These are phyloP conservation scores for Porcisia hertigi DNA, from an alignment of 208 protist species.

Conservation along the genomic window DNA sequence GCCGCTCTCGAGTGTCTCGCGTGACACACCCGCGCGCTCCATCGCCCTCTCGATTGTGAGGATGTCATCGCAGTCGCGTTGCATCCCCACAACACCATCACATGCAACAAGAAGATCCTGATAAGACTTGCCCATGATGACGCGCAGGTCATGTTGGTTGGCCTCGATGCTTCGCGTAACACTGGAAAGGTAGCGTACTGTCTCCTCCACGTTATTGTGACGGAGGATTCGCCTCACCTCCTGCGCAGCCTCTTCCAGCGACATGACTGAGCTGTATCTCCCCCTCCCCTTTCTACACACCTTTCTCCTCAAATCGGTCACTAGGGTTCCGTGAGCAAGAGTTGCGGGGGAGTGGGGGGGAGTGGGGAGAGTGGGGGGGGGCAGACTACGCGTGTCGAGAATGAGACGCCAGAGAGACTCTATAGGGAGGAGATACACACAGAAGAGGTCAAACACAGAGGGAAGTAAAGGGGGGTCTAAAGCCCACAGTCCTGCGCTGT, in stretches of 20 bases:
- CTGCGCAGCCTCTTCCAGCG: constrained; percentile 50
- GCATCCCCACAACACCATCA: constrained; percentile 61
- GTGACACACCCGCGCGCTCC: not conserved
- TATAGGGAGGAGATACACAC: no score
- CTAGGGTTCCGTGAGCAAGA: no score
- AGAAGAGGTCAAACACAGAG: no score
- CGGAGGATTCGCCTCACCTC: constrained; percentile 66
- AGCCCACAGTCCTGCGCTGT: no score
- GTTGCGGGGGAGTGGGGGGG: no score
- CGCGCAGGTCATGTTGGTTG: constrained; percentile 44
- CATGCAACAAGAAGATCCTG: constrained; percentile 58
- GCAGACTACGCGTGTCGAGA: no score
- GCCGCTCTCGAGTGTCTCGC: not conserved
- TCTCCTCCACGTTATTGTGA: constrained; percentile 58
- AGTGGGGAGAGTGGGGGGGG: no score
- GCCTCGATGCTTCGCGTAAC: constrained; percentile 61
- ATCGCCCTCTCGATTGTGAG: constrained; percentile 30
- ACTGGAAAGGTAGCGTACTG: constrained; percentile 51
- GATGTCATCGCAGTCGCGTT: constrained; percentile 45
- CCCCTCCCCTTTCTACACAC: no score
- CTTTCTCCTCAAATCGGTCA: no score
- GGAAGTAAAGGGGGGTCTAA: no score
- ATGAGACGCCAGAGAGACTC: no score
- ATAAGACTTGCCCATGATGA: constrained; percentile 60
- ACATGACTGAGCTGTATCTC: not conserved